These are phyloP conservation scores for Sugiyamaella valdiviana DNA, from an alignment of 805 yeast species.

Conservation along the genomic window DNA sequence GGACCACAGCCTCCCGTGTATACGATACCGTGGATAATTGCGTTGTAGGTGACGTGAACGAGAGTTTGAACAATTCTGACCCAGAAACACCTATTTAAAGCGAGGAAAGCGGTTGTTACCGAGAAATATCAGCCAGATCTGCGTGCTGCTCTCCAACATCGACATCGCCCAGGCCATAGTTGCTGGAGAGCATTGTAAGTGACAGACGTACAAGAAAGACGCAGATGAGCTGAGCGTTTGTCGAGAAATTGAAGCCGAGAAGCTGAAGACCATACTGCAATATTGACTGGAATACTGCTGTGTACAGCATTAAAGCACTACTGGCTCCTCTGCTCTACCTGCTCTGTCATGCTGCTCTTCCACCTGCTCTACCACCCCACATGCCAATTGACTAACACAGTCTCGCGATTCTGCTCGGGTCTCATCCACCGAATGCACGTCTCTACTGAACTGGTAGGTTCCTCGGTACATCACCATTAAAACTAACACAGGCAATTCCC, in stretches of 20 bases:
- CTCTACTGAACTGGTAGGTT: background rate
- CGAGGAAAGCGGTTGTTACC: too few relatives aligned
- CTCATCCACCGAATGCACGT: background rate
- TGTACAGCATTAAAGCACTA: too few relatives aligned
- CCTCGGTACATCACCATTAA: background rate
- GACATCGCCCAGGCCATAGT: background rate
- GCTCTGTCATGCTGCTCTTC: too few relatives aligned
- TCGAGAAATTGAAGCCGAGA: too few relatives aligned
- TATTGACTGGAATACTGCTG: too few relatives aligned
- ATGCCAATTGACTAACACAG: background rate
- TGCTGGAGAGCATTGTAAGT: background rate
- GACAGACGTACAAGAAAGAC: too few relatives aligned
- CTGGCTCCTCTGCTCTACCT: too few relatives aligned
- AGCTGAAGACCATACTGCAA: too few relatives aligned
- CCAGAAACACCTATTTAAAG: too few relatives aligned
- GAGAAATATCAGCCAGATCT: too few relatives aligned
- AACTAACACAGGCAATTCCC: background rate
- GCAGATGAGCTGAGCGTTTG: too few relatives aligned
- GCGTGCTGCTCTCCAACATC: background rate
- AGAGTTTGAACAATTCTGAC: too few relatives aligned
- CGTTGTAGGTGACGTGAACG: background rate
- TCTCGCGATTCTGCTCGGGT: background rate
- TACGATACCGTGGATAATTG: constrained; percentile 6
- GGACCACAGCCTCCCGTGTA: background rate
- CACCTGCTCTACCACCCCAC: background rate